Base-by-base conservation (phyloP, 1,139 yeast genomes). In the Blastobotrys buckinghamii region DNA sequence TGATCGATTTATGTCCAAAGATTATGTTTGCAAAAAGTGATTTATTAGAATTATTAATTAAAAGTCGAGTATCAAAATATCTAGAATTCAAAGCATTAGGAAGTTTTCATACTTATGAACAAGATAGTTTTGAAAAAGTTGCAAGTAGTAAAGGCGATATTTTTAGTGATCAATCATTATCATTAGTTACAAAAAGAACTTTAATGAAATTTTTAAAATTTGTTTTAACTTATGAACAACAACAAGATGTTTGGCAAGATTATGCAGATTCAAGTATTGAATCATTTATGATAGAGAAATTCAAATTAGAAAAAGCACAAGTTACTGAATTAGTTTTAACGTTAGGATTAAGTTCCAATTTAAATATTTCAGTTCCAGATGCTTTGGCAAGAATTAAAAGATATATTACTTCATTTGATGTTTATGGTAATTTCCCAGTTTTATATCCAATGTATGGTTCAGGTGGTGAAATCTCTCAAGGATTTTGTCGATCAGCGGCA, bases 401-500 rank as follows among this genome's bases (percentile, higher is more conserved):
- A 51, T 92, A 88, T 63, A 71, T 92, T 55, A 72, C 80, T 15
- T 86, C 96, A n/a, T 81, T 88, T 61, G 96, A 90, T 58, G 87
- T 90, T 10, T 92, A 89, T 66, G 98, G 98, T 10, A 83, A 82
- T 56, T 94, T 92, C 75, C 97, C 98, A 1, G 94, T 87, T 20
- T 75, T 92, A 71, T 83, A 84, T 59, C 86, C 95, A 52, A 90
- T 88, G 72, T 92, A 83, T 67, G 98, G 98, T 50, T 95, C 96
- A 2, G 94, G 96, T 0, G 97, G 97, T 44, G 99, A 92, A 68
- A 73, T 92, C 32, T 82, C 96, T 7, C 99, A 92, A 70, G 99
- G 97, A 1, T 92, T 92, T 66, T 90, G 97, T 68, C 78, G 99
- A 57, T 84, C 95, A 52, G 97, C 98, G 5, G 98, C 99, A 13